These are phyloP conservation scores for Neckera pumila DNA, from an alignment of 225 moss, liverwort and hornwort species.

Conservation along the genomic window DNA sequence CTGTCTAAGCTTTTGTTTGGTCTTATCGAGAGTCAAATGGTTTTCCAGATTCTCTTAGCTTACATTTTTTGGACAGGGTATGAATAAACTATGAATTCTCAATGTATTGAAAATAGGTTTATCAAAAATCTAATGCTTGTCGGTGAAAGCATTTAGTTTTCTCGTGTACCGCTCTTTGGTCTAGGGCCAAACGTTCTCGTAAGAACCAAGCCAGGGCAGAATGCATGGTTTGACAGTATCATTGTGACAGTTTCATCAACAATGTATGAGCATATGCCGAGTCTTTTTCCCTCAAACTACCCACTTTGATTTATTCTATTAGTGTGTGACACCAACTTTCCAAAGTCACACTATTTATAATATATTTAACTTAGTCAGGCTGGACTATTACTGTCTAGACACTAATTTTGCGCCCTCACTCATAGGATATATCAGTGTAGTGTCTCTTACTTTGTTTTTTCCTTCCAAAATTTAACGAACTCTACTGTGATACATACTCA, in stretches of 20 bases:
- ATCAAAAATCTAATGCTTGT: neutral
- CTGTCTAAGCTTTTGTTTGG: neutral
- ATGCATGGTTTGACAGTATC: neutral
- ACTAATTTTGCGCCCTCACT: neutral
- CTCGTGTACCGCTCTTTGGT: neutral
- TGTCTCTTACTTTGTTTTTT: neutral
- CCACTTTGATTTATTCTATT: neutral
- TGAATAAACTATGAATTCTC: neutral
- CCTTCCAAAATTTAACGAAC: neutral
- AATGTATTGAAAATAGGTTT: neutral
- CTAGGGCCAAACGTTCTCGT: neutral
- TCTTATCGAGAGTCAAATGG: neutral
- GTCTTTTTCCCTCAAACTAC: neutral
- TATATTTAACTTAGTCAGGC: neutral
- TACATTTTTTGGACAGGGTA: neutral
- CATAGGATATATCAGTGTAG: neutral
- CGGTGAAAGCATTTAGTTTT: neutral
- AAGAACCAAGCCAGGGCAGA: neutral
- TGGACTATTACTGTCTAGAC: neutral
- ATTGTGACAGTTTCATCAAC: neutral
- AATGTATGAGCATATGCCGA: neutral
- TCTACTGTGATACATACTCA: neutral
- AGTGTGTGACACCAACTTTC: neutral
- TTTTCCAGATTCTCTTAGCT: neutral
- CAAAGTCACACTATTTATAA: neutral